Conservation (phyloP, 2,329 filamentous ascomycete species). For the Fusarium domesticum region DNA sequence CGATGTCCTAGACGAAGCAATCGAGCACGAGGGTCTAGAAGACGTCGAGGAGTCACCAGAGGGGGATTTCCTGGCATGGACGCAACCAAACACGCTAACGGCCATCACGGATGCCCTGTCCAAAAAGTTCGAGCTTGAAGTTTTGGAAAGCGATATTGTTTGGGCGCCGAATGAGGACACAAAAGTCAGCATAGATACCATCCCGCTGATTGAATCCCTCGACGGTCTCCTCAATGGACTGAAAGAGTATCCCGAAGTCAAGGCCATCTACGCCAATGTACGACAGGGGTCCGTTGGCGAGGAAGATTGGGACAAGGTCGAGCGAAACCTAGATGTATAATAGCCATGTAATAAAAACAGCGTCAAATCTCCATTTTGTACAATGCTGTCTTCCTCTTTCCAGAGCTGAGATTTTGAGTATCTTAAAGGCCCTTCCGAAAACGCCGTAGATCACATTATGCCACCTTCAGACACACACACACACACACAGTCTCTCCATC, state of each 20-base stretch:
- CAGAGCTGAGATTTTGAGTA: constrained; percentile 17
- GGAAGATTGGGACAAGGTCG: constrained; percentile 53
- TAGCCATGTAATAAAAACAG: constrained; percentile 17
- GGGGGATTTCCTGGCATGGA: constrained; percentile 64
- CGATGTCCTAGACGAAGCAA: constrained; percentile 73
- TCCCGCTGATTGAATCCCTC: constrained; percentile 55
- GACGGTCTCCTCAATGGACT: constrained; percentile 57
- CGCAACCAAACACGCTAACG: constrained; percentile 34
- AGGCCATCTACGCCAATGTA: constrained; percentile 75
- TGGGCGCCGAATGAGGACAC: constrained; percentile 84
- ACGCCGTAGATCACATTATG: constrained; percentile 25
- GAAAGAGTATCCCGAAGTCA: constrained; percentile 69
- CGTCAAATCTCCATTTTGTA: constrained; percentile 17
- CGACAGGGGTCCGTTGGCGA: constrained; percentile 49
- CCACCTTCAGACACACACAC: constrained; percentile 1
- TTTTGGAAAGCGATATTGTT: constrained; percentile 75
- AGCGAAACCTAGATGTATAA: constrained; percentile 51
- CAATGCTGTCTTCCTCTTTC: constrained; percentile 14
- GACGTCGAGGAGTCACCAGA: constrained; percentile 67
- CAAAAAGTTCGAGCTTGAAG: constrained; percentile 60
- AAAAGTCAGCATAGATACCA: constrained; percentile 59
- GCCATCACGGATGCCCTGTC: constrained; percentile 49
- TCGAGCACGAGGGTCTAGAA: constrained; percentile 75
- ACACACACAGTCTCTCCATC: constrained; percentile 5
- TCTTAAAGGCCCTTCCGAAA: constrained; percentile 19